Conservation (phyloP, 2,329 filamentous ascomycete genomes). For the Ceratocystis diversiconidia region DNA sequence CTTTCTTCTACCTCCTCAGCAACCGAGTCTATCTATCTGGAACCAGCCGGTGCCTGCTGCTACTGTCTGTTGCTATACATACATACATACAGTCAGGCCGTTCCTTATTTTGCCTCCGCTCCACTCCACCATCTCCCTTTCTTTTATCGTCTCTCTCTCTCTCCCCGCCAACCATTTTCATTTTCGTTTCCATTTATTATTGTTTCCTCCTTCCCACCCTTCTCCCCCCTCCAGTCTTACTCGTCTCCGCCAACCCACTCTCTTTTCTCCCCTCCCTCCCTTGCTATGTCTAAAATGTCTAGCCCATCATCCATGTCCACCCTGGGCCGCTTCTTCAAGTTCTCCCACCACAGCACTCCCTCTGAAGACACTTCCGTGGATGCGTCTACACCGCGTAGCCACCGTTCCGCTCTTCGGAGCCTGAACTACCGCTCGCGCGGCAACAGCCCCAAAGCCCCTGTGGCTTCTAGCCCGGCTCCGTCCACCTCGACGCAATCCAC, state of each 20-base stretch:
- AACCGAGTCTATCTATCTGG: background rate
- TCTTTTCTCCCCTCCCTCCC: background rate
- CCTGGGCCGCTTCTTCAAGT: slow-evolving; percentile 9
- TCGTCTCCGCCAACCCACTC: background rate
- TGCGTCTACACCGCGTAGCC: slow-evolving; percentile 10
- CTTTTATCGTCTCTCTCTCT: background rate
- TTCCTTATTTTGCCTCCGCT: background rate
- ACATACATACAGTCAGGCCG: background rate
- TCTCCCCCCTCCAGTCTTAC: background rate
- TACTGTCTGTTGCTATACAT: background rate
- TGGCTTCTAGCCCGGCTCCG: background rate
- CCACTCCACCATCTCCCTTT: background rate
- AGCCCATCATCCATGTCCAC: background rate
- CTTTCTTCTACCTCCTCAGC: background rate
- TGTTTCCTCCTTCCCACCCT: background rate
- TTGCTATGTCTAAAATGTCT: background rate
- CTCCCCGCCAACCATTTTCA: background rate
- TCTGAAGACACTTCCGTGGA: slow-evolving; percentile 8
- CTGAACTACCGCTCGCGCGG: slow-evolving; percentile 5
- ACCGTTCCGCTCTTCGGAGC: slow-evolving; percentile 3
- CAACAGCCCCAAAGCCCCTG: background rate
- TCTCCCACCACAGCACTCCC: background rate
- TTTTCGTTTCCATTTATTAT: background rate
- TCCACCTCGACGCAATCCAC: background rate
- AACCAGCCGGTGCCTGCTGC: background rate